Evolutionary conservation across 768 basidiomycete genomes (phyloP).

Genomic region (Collybia mongolica): DNA sequence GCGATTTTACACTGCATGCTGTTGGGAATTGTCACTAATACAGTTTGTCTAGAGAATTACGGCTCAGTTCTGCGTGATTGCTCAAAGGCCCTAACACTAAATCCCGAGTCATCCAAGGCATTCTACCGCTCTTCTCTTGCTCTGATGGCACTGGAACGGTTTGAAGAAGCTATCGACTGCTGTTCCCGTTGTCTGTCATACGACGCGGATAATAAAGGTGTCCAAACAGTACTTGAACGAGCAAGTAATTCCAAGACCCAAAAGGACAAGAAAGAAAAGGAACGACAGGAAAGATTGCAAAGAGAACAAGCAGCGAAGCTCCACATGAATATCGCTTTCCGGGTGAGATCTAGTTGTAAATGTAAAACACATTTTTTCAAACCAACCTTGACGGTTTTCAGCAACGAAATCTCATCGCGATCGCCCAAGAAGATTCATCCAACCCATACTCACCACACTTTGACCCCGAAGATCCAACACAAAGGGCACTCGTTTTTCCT

Average conservation of each 20-base stretch:
- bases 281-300: conserved; percentile 45
- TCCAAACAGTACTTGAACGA: conserved; percentile 49
- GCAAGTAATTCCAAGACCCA: conserved; percentile 43
- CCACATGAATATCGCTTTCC: conserved; percentile 57
- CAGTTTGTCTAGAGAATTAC: conserved; percentile 66
- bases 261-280: conserved; percentile 50
- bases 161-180: conserved; percentile 83
- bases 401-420: conserved; percentile 70
- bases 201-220: conserved; percentile 55
- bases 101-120: conserved; percentile 73
- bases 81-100: conserved; percentile 64
- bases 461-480: conserved; percentile 60
- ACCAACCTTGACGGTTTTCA: conserved; percentile 26
- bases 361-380: not conserved
- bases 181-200: conserved; percentile 66
- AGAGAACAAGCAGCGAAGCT: conserved; percentile 52
- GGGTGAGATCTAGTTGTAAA: conserved; percentile 38
- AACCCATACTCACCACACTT: conserved; percentile 66
- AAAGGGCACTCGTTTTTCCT: conserved; percentile 71
- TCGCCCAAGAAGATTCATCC: conserved; percentile 49
- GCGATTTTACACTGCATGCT: conserved; percentile 20
- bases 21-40: not conserved
- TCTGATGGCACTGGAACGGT: conserved; percentile 67
- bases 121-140: conserved; percentile 84
- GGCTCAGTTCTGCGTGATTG: conserved; percentile 86